Conservation (phyloP, 164 flowering plant genomes). For the Saururus chinensis region DNA sequence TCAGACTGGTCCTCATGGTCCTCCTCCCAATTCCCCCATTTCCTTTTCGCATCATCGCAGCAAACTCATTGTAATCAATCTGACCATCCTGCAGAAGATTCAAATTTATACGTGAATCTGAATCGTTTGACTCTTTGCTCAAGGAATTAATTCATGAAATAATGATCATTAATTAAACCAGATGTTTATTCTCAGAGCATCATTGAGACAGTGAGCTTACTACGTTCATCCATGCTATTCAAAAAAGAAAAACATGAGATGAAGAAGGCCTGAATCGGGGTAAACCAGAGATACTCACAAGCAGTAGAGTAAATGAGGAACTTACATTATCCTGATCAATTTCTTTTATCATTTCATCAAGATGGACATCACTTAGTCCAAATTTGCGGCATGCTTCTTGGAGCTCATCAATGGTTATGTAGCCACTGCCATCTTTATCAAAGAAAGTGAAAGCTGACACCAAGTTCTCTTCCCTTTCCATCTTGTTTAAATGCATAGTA, state of each 20-base stretch:
- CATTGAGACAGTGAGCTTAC: too few species aligned
- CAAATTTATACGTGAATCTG: neutral
- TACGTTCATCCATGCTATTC: too few species aligned
- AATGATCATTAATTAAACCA: too few species aligned
- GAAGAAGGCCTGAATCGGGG: neutral
- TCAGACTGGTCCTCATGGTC: constrained; percentile 69
- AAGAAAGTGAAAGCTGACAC: constrained; percentile 65
- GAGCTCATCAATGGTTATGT: constrained; percentile 79
- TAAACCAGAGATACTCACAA: too few species aligned
- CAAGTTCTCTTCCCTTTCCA: constrained; percentile 76
- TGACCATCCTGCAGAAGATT: constrained; percentile 58
- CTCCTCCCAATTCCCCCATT: constrained; percentile 57
- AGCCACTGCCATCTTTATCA: constrained; percentile 88
- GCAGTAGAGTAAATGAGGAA: constrained; percentile 2
- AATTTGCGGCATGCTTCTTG: constrained; percentile 78
- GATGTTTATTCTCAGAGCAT: too few species aligned
- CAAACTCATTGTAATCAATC: constrained; percentile 72
- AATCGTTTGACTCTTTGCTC: neutral
- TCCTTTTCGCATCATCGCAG: constrained; percentile 84
- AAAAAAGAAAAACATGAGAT: constrained; percentile 2
- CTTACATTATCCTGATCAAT: constrained; percentile 80
- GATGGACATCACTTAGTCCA: constrained; percentile 61
- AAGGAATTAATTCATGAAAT: neutral
- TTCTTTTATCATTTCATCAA: constrained; percentile 73
- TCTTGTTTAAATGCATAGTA: constrained; percentile 75